A percentile compares a stretch with the other conserved stretches of the same genome.
These are phyloP conservation scores for Diplocarpon rosae DNA, from an alignment of 2,329 filamentous ascomycete species.

Conservation along the genomic window DNA sequence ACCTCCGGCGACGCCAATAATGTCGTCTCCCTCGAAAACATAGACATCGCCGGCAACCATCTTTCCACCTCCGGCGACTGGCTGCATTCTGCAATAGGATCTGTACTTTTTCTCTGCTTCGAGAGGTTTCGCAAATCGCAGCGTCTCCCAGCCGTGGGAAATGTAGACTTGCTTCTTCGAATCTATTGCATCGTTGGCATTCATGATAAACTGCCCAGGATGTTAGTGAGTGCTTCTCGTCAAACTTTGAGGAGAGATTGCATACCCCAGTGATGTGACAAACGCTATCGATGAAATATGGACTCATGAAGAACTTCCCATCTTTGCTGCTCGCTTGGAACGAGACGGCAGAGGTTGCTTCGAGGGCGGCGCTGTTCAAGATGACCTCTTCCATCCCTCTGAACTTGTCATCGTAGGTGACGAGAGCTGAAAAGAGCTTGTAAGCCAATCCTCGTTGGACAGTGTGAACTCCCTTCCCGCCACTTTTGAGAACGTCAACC, in stretches of 20 bases:
- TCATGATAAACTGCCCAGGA: conserved; percentile 38
- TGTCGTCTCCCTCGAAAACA: conserved; percentile 26
- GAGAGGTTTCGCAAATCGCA: conserved; percentile 18
- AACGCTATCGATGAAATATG: conserved; percentile 46
- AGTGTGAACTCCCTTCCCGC: conserved; percentile 55
- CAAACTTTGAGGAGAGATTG: too few species aligned
- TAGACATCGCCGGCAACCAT: conserved; percentile 30
- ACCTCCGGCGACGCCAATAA: conserved; percentile 27
- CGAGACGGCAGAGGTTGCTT: conserved; percentile 33
- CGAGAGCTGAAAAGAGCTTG: conserved; percentile 51
- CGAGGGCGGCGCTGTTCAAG: conserved; percentile 35
- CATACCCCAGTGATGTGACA: conserved; percentile 40
- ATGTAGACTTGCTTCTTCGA: conserved; percentile 20
- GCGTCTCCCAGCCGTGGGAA: conserved; percentile 21
- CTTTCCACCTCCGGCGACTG: conserved; percentile 21
- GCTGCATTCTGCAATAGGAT: conserved; percentile 24
- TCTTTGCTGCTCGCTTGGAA: conserved; percentile 38
- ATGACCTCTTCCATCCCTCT: conserved; percentile 48
- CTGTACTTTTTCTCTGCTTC: conserved; percentile 15
- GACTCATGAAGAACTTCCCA: conserved; percentile 41
- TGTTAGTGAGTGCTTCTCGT: too few species aligned
- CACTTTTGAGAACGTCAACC: conserved; percentile 44
- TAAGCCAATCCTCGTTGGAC: conserved; percentile 64
- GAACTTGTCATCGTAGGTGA: conserved; percentile 42
- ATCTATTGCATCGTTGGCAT: conserved; percentile 33